Conservation (phyloP, 225 moss, liverwort and hornwort species). For the Rhytidiadelphus loreus region DNA sequence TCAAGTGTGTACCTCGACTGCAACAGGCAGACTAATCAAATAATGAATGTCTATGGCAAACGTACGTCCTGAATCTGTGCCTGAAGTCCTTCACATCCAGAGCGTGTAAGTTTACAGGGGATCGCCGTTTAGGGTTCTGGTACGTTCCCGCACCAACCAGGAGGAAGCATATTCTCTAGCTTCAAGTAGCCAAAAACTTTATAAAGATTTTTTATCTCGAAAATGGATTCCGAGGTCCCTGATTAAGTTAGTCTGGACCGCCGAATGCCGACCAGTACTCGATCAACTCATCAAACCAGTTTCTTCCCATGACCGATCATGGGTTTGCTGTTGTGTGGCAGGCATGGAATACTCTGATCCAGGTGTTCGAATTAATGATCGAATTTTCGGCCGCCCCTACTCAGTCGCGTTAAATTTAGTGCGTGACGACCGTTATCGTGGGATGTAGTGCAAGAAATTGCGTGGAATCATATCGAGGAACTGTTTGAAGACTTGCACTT, state of each 20-base stretch:
- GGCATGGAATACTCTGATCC: no score
- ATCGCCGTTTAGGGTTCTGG: neutral
- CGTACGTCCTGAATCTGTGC: neutral
- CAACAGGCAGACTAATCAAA: neutral
- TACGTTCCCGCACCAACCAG: neutral
- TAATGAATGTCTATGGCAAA: neutral
- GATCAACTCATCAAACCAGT: neutral
- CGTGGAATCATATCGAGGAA: neutral
- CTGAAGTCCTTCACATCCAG: neutral
- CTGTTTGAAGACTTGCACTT: neutral
- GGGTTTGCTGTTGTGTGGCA: neutral
- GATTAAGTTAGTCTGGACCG: neutral
- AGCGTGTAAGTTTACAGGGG: neutral
- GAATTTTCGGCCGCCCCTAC: neutral
- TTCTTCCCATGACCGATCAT: neutral
- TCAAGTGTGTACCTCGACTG: neutral
- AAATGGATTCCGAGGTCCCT: neutral
- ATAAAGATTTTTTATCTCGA: neutral
- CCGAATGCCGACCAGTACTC: neutral
- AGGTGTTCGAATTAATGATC: neutral
- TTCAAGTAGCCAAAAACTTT: neutral
- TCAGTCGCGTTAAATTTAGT: neutral
- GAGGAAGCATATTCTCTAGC: neutral
- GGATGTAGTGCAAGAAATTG: neutral
- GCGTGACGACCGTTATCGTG: neutral